Evolutionary conservation across 2,329 filamentous ascomycete genomes (phyloP).

Genomic region (Penicillium sp.): DNA sequence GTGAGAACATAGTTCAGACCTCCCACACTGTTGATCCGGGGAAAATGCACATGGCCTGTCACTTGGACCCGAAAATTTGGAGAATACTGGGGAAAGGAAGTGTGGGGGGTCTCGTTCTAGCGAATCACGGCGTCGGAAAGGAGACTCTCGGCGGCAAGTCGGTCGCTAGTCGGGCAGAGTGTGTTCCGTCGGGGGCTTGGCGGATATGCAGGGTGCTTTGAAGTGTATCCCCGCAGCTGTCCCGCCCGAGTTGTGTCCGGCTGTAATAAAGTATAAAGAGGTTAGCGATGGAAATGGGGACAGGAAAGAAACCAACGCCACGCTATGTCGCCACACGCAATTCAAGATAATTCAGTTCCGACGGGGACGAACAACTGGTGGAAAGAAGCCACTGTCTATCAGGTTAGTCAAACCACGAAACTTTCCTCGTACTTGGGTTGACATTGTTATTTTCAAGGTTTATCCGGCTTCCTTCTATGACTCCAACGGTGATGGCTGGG

Average conservation of each 20-base stretch:
- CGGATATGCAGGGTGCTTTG: neutral
- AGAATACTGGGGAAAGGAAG: slow-evolving; percentile 14
- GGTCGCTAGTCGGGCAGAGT: slow-evolving; percentile 11
- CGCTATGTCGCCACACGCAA: slow-evolving; percentile 21
- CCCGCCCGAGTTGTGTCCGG: slow-evolving; percentile 7
- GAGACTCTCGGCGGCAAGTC: slow-evolving; percentile 11
- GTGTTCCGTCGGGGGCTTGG: slow-evolving; percentile 1
- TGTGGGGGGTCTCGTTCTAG: slow-evolving; percentile 2
- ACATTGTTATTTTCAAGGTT: slow-evolving; percentile 13
- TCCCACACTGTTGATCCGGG: slow-evolving; percentile 10
- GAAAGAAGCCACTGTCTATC: slow-evolving; percentile 40
- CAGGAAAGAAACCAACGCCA: neutral
- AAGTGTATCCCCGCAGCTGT: neutral
- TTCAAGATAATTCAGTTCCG: slow-evolving; percentile 10
- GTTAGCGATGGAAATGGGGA: neutral
- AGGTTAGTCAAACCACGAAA: slow-evolving; percentile 13
- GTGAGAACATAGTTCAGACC: neutral
- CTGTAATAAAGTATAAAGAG: slow-evolving; percentile 1
- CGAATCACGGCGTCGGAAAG: slow-evolving; percentile 4
- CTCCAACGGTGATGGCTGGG: slow-evolving; percentile 63
- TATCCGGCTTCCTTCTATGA: slow-evolving; percentile 48
- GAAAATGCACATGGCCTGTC: slow-evolving; percentile 4
- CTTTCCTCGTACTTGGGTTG: neutral
- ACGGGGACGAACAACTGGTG: slow-evolving; percentile 35
- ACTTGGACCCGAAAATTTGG: slow-evolving; percentile 1